Base-by-base conservation (phyloP, 805 yeast genomes). In the Crinitomyces ghanaensis region DNA sequence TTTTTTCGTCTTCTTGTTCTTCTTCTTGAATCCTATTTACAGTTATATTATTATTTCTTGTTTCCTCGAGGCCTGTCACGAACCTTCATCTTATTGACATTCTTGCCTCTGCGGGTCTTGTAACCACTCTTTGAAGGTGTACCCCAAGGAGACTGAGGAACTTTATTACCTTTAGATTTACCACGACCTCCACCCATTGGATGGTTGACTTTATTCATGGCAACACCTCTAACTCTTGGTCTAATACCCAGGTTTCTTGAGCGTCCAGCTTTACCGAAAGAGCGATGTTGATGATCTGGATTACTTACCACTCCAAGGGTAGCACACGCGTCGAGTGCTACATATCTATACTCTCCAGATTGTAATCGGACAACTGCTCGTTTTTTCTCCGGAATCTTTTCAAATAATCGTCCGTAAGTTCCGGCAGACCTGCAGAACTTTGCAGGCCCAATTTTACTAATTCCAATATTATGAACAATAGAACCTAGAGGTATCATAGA, bases 151-250 rank as follows among this genome's bases (percentile, higher is more conserved):
- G 95, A 81, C 66, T 80, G 83, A 13, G 97, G 82, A 39, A 80
- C 70, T 65, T 84, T 88, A 62, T 88, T 86, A 43, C 95, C 83
- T 75, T 91, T 91, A 40, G 94, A 81, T 61, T 91, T 91, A 73
- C 98, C 98, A 70, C 98, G 77, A 64, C 98, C 98, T 77, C 98
- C 98, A 68, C 98, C 98, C 53, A 84, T 86, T 44, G 98, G 98
- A 66, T 91, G 98, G 60, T 91, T 96, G 55, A 77, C 74, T 43
- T 91, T 91, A 63, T 91, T 91, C 95, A 83, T 84, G 31, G 98
- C 97, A 48, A 84, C 82, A 72, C 98, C 98, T 66, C 98, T 79
- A 25, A 86, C 96, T 33, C 77, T 74, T 23, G 98, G 98, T 60
- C 97, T 76, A 51, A 79, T 77, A 43, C 97, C 98, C 54, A 80